Percentiles rank a stretch among this genome's conserved stretches.
phyloP scores from a whole-genome alignment of 768 basidiomycete genomes.

The Podaxis carcinomalis region DNA sequence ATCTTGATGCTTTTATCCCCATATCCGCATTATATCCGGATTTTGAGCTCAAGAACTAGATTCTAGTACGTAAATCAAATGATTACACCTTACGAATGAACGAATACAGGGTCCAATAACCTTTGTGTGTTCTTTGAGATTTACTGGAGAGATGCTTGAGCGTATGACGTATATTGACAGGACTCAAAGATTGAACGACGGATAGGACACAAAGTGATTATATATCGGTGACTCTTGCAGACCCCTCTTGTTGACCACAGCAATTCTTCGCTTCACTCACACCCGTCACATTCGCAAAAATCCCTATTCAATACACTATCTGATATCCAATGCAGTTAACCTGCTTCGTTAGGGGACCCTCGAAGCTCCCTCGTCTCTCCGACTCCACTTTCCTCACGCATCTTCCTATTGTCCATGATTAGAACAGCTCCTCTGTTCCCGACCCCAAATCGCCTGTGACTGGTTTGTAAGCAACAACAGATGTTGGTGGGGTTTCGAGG shows the following conservation, averaged over 20 bases:
- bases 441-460: background rate
- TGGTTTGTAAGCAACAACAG: background rate
- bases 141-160: background rate
- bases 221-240: background rate
- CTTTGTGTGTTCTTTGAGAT: background rate
- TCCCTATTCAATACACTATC: background rate
- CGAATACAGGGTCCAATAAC: too few relatives aligned
- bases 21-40: constrained; percentile 1
- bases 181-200: background rate
- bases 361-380: background rate
- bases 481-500: background rate
- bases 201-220: background rate
- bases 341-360: background rate
- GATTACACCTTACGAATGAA: background rate
- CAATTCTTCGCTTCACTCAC: background rate
- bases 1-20: background rate
- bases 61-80: background rate
- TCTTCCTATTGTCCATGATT: background rate
- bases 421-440: background rate
- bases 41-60: background rate
- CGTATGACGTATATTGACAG: background rate
- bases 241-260: background rate
- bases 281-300: background rate
- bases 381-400: background rate
- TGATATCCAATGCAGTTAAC: background rate